Evolutionary conservation across 2,329 filamentous ascomycete species (phyloP).

Genomic region (Boeremia exigua): DNA sequence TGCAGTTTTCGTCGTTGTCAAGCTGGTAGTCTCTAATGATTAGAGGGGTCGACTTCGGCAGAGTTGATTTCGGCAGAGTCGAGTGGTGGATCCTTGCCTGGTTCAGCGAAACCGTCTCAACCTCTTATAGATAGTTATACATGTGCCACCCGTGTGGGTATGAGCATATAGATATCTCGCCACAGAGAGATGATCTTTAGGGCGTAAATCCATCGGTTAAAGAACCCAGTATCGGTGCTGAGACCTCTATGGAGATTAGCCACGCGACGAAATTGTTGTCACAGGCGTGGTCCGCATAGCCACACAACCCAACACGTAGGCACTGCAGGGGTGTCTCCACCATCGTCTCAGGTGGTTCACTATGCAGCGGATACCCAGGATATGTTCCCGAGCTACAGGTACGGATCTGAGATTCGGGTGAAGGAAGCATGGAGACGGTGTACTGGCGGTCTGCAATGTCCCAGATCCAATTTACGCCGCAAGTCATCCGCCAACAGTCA

Average conservation of each 20-base stretch:
- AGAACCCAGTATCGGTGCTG: conserved; percentile 3
- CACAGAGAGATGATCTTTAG: neutral
- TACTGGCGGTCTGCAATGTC: conserved; percentile 4
- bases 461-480: neutral
- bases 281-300: conserved; percentile 8
- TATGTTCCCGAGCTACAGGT: neutral
- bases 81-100: conserved; percentile 1
- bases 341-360: neutral
- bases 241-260: conserved; percentile 7
- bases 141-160: neutral
- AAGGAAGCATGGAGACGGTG: neutral
- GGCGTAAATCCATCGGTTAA: neutral
- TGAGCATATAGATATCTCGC: neutral
- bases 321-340: conserved; percentile 1
- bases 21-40: neutral
- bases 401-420: neutral
- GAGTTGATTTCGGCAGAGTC: neutral
- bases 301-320: conserved; percentile 1
- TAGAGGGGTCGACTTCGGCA: conserved; percentile 1
- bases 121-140: neutral
- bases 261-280: conserved; percentile 1
- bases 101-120: neutral
- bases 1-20: neutral
- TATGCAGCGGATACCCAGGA: neutral
- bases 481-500: conserved; percentile 4